Base-by-base conservation (phyloP, 495 filamentous ascomycete genomes). In the Podospora sp. region DNA sequence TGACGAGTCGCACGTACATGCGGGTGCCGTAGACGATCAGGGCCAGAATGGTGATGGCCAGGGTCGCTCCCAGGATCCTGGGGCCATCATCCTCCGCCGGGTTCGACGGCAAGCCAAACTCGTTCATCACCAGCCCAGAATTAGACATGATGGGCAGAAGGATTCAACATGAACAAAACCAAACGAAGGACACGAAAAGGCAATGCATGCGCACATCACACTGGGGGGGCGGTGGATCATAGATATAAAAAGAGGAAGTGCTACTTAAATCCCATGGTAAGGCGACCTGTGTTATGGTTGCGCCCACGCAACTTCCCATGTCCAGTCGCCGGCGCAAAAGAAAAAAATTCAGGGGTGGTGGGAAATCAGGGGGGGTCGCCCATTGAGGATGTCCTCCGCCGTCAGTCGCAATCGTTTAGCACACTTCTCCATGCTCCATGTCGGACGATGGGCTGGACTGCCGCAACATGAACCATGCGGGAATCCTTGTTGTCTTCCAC, bases 1-100 rank as follows among this genome's bases (percentile, higher is more conserved):
- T 75, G 22, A 69, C 68, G 7, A 73, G 40, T 9, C 84, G 82
- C 52, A 85, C 84, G 51, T 77, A 86, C 26, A 86, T 74, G 55
- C 85, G 78, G 21, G 58, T 51, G n/a, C 26, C 53, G 40, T 68
- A 61, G 0, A 60, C 60, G 36, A 77, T 29, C 24, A 78, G 69
- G 0, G 73, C 70, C 16, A 82, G 75, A 0, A 78, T 60, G 8
- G 81, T 82, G 27, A 75, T 71, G 46, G 77, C 67, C 20, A 74
- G 29, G 3, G 82, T 74, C 0, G 79, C 80, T 1, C 76, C 77
- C n/a, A 83, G 61, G 50, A 84, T 80, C 57, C 71, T 69, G 1
- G 77, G 79, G 0, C 81, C 81, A 58, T 79, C 75, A 66, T 79
- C 70, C 27, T 76, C 74, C 59, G 78, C 73, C 9, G 76, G 76